Conservation (phyloP, 1,284 basidiomycete species). For the Trametes sp. region DNA sequence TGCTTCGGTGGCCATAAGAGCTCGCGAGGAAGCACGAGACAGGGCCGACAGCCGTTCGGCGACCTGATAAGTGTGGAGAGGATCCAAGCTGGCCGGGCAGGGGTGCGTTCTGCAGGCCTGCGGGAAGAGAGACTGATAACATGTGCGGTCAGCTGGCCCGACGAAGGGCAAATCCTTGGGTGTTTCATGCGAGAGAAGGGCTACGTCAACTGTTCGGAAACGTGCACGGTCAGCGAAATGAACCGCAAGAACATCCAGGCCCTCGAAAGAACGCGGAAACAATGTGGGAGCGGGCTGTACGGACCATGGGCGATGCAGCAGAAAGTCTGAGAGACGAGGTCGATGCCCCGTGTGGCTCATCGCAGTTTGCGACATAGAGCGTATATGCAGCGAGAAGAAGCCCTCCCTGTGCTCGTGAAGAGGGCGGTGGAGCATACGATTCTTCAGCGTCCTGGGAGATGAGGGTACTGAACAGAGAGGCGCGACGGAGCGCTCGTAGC, state of each 20-base stretch:
- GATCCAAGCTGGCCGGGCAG: not conserved
- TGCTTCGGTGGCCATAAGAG: not conserved
- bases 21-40: not conserved
- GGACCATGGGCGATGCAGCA: not conserved
- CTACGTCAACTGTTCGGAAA: conserved; percentile 5
- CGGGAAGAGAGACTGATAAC: not conserved
- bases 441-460: not conserved
- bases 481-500: not conserved
- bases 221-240: not conserved
- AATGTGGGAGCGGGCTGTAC: not conserved
- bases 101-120: not conserved
- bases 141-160: not conserved
- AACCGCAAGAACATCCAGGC: not conserved
- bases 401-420: too few species aligned
- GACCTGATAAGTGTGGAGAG: not conserved
- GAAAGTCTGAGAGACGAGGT: too few species aligned
- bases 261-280: not conserved
- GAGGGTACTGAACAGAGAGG: not conserved
- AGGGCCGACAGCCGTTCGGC: conserved; percentile 10
- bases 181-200: conserved; percentile 1
- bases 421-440: not conserved
- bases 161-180: not conserved
- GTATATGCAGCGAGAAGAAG: too few species aligned
- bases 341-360: too few species aligned
- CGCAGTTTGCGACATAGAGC: not conserved